These are phyloP conservation scores for Vaccinium vitisidaea DNA, from an alignment of 148 eudicot species.

Conservation along the genomic window DNA sequence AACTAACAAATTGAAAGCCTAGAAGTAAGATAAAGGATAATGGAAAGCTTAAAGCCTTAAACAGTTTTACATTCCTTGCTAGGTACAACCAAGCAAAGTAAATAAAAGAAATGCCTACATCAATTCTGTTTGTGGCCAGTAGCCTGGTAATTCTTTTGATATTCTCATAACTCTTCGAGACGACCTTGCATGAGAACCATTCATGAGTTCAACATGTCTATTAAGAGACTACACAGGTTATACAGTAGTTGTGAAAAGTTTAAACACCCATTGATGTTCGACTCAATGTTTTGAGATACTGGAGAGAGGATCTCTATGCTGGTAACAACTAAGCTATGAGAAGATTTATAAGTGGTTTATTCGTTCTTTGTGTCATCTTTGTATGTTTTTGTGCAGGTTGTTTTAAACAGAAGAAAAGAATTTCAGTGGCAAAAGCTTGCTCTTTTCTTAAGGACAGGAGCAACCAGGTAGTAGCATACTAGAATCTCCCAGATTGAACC, in stretches of 20 bases:
- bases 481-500: not conserved
- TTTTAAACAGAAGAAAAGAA: constrained; percentile 68
- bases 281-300: not conserved
- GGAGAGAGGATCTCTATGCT: not conserved
- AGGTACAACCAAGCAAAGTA: not conserved
- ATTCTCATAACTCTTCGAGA: not conserved
- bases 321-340: not conserved
- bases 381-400: constrained; percentile 53
- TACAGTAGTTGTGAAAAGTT: not conserved
- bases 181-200: constrained; percentile 13
- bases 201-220: not conserved
- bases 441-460: constrained; percentile 79
- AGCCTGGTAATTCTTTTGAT: not conserved
- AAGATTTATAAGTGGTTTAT: constrained; percentile 5
- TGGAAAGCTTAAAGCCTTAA: not conserved
- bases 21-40: not conserved
- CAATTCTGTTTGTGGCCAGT: not conserved
- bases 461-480: constrained; percentile 58
- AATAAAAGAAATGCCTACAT: not conserved
- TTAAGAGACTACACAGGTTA: not conserved
- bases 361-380: constrained; percentile 1
- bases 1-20: not conserved
- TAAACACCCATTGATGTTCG: not conserved
- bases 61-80: not conserved
- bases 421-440: constrained; percentile 84